Percentiles rank a stretch among this genome's conserved stretches.
Conservation (phyloP, 441 rosid species). For the Brassica balearica region DNA sequence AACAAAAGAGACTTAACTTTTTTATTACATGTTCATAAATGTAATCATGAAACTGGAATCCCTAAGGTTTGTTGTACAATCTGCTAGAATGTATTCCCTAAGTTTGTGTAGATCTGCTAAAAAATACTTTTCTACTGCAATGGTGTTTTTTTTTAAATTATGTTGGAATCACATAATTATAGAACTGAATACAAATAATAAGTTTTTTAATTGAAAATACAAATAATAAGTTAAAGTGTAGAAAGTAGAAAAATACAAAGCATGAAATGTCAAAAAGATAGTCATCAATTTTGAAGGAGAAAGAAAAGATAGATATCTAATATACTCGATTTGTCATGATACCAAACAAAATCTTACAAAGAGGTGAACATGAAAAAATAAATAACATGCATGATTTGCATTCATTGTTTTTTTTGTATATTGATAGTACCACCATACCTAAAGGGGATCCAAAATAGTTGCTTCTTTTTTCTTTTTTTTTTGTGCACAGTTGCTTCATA, state of each 20-base stretch:
- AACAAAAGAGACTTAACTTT: neutral
- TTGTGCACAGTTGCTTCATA: slow-evolving; percentile 35
- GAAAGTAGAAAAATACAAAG: slow-evolving; percentile 5
- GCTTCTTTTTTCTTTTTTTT: slow-evolving; percentile 16
- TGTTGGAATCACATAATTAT: neutral
- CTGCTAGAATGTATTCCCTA: no score
- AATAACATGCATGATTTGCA: slow-evolving; percentile 27
- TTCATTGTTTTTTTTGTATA: slow-evolving; percentile 22
- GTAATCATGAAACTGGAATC: neutral
- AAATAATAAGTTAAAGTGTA: slow-evolving; percentile 3
- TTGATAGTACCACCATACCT: slow-evolving; percentile 41
- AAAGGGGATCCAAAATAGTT: slow-evolving; percentile 40
- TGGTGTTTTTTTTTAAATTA: no score
- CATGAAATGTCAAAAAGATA: slow-evolving; percentile 30
- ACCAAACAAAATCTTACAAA: slow-evolving; percentile 6
- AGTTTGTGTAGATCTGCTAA: no score
- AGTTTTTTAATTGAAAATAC: no score
- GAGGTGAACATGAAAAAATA: slow-evolving; percentile 2
- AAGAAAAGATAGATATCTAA: neutral
- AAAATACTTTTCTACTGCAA: no score
- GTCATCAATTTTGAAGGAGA: slow-evolving; percentile 1
- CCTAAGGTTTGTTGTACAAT: neutral
- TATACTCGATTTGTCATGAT: slow-evolving; percentile 9
- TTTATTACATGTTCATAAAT: neutral
- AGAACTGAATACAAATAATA: no score